phyloP scores from a whole-genome alignment of 2,329 filamentous ascomycete species.

The Ophiostoma tasmaniense region DNA sequence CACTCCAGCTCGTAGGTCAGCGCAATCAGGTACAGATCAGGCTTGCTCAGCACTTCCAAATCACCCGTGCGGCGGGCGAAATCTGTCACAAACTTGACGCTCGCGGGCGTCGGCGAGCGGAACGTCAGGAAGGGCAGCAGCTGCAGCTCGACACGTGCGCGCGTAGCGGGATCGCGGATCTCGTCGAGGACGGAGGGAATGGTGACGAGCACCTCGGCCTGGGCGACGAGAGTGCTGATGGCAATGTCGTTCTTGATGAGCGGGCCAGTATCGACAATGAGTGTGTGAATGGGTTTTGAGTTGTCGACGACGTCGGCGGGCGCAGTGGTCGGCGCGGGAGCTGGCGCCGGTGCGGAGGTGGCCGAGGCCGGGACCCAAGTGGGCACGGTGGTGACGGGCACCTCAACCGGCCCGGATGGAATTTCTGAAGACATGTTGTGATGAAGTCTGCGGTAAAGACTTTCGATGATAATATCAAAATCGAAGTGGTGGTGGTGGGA shows the following conservation, averaged over 20 bases:
- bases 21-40: conserved; percentile 83
- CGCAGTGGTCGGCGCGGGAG: neutral
- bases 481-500: neutral
- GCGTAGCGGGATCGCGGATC: conserved; percentile 76
- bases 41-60: conserved; percentile 73
- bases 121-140: conserved; percentile 78
- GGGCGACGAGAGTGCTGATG: conserved; percentile 69
- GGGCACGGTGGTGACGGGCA: conserved; percentile 3
- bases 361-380: conserved; percentile 1
- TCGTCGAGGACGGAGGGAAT: conserved; percentile 80
- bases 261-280: conserved; percentile 84
- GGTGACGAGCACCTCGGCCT: conserved; percentile 70
- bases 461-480: neutral
- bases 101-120: conserved; percentile 64
- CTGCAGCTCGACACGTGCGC: conserved; percentile 72
- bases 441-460: neutral
- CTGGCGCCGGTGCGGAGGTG: neutral
- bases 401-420: neutral
- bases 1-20: conserved; percentile 91
- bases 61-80: conserved; percentile 90
- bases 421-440: neutral
- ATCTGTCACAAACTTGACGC: conserved; percentile 68
- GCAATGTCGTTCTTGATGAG: conserved; percentile 89
- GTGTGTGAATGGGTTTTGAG: conserved; percentile 65
- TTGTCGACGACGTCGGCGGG: neutral